Percentiles rank a stretch among this genome's conserved stretches.
These are phyloP conservation scores for Isatis lusitanica DNA, from an alignment of 441 rosid genomes.

Conservation along the genomic window DNA sequence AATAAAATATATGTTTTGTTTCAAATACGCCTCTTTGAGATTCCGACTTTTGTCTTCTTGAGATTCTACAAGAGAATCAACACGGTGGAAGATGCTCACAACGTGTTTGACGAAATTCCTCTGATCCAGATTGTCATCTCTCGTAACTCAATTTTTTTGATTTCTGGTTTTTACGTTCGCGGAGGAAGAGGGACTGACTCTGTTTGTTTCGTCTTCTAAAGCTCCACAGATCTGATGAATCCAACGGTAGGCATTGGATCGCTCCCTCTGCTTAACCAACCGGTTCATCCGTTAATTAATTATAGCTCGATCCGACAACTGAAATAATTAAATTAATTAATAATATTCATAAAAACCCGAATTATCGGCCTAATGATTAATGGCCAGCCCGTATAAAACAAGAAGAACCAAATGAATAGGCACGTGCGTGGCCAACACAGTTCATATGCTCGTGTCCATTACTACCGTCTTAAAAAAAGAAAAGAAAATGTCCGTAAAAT, in stretches of 20 bases:
- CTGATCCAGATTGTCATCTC: slow-evolving; percentile 50
- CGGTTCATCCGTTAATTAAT: slow-evolving; percentile 23
- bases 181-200: background rate
- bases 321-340: background rate
- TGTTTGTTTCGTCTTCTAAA: background rate
- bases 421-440: slow-evolving; percentile 10
- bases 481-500: background rate
- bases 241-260: slow-evolving; percentile 31
- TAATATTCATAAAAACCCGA: background rate
- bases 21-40: slow-evolving; percentile 36
- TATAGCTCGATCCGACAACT: background rate
- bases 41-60: slow-evolving; percentile 45
- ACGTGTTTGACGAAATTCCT: slow-evolving; percentile 65
- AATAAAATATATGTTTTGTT: slow-evolving; percentile 45
- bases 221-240: slow-evolving; percentile 22
- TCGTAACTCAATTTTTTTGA: slow-evolving; percentile 32
- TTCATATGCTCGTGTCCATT: background rate
- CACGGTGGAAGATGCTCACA: slow-evolving; percentile 38
- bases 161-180: slow-evolving; percentile 40
- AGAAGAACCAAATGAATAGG: slow-evolving; percentile 11
- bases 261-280: slow-evolving; percentile 23
- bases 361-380: slow-evolving; percentile 24
- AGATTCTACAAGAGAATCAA: slow-evolving; percentile 36
- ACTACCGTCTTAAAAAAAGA: too few species aligned
- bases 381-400: slow-evolving; percentile 18